These are phyloP conservation scores for Ilex asprella DNA, from an alignment of 257 asterid species.

Conservation along the genomic window DNA sequence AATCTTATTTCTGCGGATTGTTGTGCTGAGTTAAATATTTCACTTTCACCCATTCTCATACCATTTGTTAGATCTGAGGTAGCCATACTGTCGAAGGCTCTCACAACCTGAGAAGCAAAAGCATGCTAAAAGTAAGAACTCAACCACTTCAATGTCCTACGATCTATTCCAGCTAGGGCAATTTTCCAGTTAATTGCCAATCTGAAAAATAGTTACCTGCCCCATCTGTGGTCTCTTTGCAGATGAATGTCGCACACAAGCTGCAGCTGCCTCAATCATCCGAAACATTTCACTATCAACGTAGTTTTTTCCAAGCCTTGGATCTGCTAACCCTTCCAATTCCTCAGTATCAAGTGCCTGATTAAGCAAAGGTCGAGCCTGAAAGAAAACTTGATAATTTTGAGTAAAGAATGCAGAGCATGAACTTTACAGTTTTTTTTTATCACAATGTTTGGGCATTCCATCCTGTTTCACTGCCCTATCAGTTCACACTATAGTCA, in stretches of 20 bases:
- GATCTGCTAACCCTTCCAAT: slow-evolving; percentile 52
- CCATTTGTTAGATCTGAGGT: slow-evolving; percentile 78
- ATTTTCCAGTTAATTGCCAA: not conserved
- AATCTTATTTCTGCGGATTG: slow-evolving; percentile 81
- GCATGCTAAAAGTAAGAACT: not conserved
- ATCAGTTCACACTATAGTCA: too few species aligned
- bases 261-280: slow-evolving; percentile 89
- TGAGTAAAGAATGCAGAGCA: too few species aligned
- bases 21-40: slow-evolving; percentile 60
- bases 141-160: too few species aligned
- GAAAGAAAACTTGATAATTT: slow-evolving; percentile 9
- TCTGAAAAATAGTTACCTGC: slow-evolving; percentile 32
- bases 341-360: slow-evolving; percentile 64
- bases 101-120: slow-evolving; percentile 41
- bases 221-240: slow-evolving; percentile 78
- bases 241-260: slow-evolving; percentile 77
- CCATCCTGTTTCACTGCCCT: too few species aligned
- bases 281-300: slow-evolving; percentile 64
- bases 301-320: slow-evolving; percentile 43
- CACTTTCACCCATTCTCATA: slow-evolving; percentile 80
- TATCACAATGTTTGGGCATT: too few species aligned
- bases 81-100: slow-evolving; percentile 73
- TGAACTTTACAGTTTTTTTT: too few species aligned
- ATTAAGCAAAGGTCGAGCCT: slow-evolving; percentile 80
- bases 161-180: not conserved